Conservation (phyloP, 2,329 filamentous ascomycete species). For the Mycosphaerella sp. region DNA sequence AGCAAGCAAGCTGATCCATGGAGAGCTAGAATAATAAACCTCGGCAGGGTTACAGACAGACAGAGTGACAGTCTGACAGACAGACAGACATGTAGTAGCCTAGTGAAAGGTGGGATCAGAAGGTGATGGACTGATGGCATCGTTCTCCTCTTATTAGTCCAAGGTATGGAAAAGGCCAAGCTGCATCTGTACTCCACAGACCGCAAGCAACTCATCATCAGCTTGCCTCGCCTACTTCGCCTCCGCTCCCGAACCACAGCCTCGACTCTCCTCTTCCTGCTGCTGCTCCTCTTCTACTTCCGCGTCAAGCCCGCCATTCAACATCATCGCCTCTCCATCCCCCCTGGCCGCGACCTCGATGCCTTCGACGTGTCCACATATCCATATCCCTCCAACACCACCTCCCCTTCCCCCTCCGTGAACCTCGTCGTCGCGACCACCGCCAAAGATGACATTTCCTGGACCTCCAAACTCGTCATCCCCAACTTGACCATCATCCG, state of each 20-base stretch:
- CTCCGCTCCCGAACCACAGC: neutral
- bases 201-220: neutral
- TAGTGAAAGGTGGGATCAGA: too few species aligned
- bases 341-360: neutral
- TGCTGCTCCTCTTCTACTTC: constrained; percentile 7
- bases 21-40: too few species aligned
- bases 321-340: neutral
- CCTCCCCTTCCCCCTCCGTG: constrained; percentile 1
- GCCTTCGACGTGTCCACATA: neutral
- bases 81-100: too few species aligned
- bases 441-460: constrained; percentile 18
- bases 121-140: too few species aligned
- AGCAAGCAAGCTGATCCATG: too few species aligned
- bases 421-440: constrained; percentile 19
- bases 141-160: too few species aligned
- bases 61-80: too few species aligned
- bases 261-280: constrained; percentile 1
- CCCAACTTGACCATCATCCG: constrained; percentile 19
- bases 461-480: constrained; percentile 15
- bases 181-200: too few species aligned
- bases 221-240: neutral
- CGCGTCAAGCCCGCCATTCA: constrained; percentile 6
- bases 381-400: constrained; percentile 1
- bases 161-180: too few species aligned
- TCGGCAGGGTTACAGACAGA: too few species aligned